These are phyloP conservation scores for Pleurotus cornucopiae DNA, from an alignment of 768 basidiomycete species.

Conservation along the genomic window DNA sequence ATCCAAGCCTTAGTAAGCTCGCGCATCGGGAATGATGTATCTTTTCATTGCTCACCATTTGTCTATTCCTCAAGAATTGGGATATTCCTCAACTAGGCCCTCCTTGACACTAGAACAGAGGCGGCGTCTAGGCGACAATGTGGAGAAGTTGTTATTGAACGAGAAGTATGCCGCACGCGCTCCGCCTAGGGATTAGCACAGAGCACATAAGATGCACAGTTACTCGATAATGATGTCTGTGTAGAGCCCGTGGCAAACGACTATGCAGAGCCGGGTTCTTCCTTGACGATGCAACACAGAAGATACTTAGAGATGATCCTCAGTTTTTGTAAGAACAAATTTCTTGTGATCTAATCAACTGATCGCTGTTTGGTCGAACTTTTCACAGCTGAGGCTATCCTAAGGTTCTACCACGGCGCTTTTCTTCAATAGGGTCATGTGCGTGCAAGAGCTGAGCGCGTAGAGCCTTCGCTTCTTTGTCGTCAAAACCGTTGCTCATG, in stretches of 20 bases:
- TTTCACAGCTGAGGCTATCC: no score
- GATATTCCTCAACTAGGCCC: constrained; percentile 56
- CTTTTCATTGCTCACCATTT: neutral
- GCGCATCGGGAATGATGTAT: neutral
- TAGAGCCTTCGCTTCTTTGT: no score
- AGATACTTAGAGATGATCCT: no score
- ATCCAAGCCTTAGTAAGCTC: constrained; percentile 57
- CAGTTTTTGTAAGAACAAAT: no score
- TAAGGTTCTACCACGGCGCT: no score
- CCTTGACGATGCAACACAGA: neutral
- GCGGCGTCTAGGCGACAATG: constrained; percentile 51
- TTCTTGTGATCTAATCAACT: no score
- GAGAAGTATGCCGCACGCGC: constrained; percentile 72
- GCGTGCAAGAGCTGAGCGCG: no score
- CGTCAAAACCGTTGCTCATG: no score
- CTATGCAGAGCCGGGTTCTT: neutral
- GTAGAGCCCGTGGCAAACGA: neutral
- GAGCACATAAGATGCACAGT: neutral
- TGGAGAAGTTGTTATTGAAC: constrained; percentile 52
- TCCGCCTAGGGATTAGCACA: constrained; percentile 30
- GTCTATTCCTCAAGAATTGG: constrained; percentile 43
- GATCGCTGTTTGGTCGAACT: no score
- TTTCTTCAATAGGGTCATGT: no score
- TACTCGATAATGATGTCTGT: neutral
- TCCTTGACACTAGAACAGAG: constrained; percentile 57